Evolutionary conservation across 768 basidiomycete genomes (phyloP), one percentile per base, ranked within the genome.

Genomic region (Agaricus subrufescens): DNA sequence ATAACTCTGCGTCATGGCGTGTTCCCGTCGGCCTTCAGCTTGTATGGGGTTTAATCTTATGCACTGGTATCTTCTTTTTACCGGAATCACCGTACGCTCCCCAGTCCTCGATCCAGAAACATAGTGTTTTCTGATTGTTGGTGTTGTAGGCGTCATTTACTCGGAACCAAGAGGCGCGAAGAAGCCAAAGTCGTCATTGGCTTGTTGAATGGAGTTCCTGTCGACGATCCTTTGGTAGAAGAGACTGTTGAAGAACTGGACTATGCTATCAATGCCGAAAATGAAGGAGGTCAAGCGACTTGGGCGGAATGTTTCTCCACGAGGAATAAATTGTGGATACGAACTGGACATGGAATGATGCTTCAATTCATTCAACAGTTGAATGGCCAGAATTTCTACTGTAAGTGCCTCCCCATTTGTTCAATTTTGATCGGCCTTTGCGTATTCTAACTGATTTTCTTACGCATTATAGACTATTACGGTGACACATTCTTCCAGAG

Each of bases 291-390:
- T 6, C 86, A 88, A 64, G 86, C 87, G 1, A 86, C 84, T 0
- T 91, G 89, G 89, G 43, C 75, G 27, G 89, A 91, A 66, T 89
- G 87, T 68, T 91, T 91, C 76, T 85, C 85, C 1, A 74, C 77
- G 3, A 69, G 82, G 44, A 87, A 89, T 61, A 71, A 76, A 62
- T 68, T 91, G 43, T 89, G 86, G 82, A 86, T 84, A 68, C 78
- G 89, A 52, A 91, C 88, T 12, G 66, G 74, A 34, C 90, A 89
- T 58, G 87, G 89, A n/a, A 87, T 89, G 84, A 87, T 89, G 84
- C 68, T 89, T 44, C 87, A 89, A 60, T 89, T 90, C 64, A 82
- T 91, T 51, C 88, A 91, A 61, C 88, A 91, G 61, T 69, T 91
- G 30, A 87, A 90, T 56, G 88, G 87, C 12, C 88, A 91, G 67